These are phyloP conservation scores for Asterophora lycoperdoides DNA, from an alignment of 768 basidiomycete species.

Conservation along the genomic window DNA sequence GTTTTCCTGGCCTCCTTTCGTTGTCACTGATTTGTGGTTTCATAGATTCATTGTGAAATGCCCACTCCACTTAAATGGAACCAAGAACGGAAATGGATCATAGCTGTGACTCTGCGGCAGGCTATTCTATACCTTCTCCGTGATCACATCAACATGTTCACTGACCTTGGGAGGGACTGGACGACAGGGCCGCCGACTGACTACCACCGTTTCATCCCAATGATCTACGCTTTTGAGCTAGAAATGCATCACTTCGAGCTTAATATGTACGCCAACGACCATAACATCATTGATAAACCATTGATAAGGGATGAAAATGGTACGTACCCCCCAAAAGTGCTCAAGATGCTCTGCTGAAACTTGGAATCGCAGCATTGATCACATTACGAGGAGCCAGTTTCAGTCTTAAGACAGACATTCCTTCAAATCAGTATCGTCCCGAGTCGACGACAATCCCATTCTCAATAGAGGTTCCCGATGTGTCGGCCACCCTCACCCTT, in stretches of 20 bases:
- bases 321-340: slow-evolving; percentile 25
- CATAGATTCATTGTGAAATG: slow-evolving; percentile 64
- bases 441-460: slow-evolving; percentile 67
- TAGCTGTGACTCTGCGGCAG: slow-evolving; percentile 66
- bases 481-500: slow-evolving; percentile 57
- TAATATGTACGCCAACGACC: slow-evolving; percentile 87
- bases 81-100: slow-evolving; percentile 70
- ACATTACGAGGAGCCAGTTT: slow-evolving; percentile 58
- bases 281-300: slow-evolving; percentile 94
- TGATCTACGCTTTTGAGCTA: slow-evolving; percentile 66
- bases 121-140: slow-evolving; percentile 77
- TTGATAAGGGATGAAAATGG: slow-evolving; percentile 80
- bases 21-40: neutral
- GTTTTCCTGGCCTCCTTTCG: slow-evolving; percentile 1
- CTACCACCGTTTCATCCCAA: slow-evolving; percentile 81
- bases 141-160: slow-evolving; percentile 93
- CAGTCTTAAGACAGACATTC: slow-evolving; percentile 49
- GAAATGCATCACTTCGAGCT: slow-evolving; percentile 73
- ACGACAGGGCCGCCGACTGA: slow-evolving; percentile 75
- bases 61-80: slow-evolving; percentile 86
- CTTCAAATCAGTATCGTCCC: slow-evolving; percentile 70
- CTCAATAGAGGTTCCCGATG: slow-evolving; percentile 51
- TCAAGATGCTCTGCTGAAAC: neutral
- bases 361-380: slow-evolving; percentile 58
- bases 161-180: slow-evolving; percentile 94